Base-by-base conservation (phyloP, 352 stramenopile species). In the Pythium plurisporium region DNA sequence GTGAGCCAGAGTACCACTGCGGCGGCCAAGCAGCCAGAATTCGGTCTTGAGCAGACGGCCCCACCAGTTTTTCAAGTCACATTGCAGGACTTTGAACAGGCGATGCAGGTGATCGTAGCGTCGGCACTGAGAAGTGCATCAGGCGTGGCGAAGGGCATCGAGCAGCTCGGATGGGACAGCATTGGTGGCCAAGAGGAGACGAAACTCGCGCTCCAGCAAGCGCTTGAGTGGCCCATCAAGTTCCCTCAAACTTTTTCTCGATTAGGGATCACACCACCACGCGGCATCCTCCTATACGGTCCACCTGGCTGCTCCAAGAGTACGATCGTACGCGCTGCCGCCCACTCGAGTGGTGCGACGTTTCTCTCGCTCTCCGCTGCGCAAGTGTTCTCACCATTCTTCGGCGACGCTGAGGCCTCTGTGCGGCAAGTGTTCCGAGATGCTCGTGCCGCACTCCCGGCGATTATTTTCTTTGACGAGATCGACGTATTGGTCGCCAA, bases 381-480 rank as follows among this genome's bases (percentile, higher is more conserved):
- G 0, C 74, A 96, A 43, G 78, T 97, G 0, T 95, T 96, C 41
- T 96, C 86, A 0, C 82, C 83, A 3, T 96, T 87, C 59, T 88
- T 97, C 26, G 91, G 91, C 19, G 89, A 96, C 43, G 80, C 90
- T 4, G 91, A 97, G 59, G 82, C 85, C 3, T 68, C 73, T 1
- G 76, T 97, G 26, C 80, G 86, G 17, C 75, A 91, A 33, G 76
- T 92, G 29, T 94, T 94, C 44, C 74, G 67, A 1, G 76, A 92
- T 27, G 89, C 91, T 7, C 69, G 88, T 14, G 72, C 78, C 2
- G 87, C 87, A 5, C 63, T 85, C 11, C 90, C 90, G 2, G 82
- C 93, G 12, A 98, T 99, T 43, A 73, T 97, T 27, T 97, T 97
- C 65, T 84, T 97, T 44, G 77, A 96, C 52, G 82, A 96, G 72